Percentiles rank a stretch among this genome's conserved stretches.
phyloP scores from a whole-genome alignment of 2,329 filamentous ascomycete species.

The Nemania bipapillata region DNA sequence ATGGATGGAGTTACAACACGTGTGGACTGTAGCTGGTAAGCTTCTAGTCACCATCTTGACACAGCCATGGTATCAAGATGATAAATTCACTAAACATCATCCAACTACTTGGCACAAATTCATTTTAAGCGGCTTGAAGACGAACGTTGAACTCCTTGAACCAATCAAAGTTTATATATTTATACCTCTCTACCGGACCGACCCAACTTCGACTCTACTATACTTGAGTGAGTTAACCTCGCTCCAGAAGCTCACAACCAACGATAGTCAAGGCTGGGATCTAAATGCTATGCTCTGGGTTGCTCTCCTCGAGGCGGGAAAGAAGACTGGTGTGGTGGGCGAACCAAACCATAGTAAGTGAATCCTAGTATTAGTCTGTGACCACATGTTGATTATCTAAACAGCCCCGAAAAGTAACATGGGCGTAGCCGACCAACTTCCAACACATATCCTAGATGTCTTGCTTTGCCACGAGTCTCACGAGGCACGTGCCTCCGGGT shows the following conservation, averaged over 20 bases:
- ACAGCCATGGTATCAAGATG: slow-evolving; percentile 54
- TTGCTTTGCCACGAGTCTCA: slow-evolving; percentile 68
- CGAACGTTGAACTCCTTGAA: slow-evolving; percentile 66
- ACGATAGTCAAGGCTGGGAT: slow-evolving; percentile 60
- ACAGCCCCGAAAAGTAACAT: slow-evolving; percentile 43
- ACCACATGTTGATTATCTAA: slow-evolving; percentile 26
- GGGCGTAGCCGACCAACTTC: slow-evolving; percentile 51
- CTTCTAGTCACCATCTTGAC: slow-evolving; percentile 69
- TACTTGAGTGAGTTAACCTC: slow-evolving; percentile 70
- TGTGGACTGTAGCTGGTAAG: slow-evolving; percentile 70
- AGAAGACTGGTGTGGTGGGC: slow-evolving; percentile 75
- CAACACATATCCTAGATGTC: slow-evolving; percentile 60
- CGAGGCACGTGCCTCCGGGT: slow-evolving; percentile 78
- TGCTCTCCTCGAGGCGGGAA: slow-evolving; percentile 75
- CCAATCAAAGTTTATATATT: slow-evolving; percentile 73
- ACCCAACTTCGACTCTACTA: slow-evolving; percentile 62
- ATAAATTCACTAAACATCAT: slow-evolving; percentile 50
- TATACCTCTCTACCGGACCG: slow-evolving; percentile 69
- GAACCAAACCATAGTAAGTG: slow-evolving; percentile 65
- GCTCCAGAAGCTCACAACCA: slow-evolving; percentile 59
- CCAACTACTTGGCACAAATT: slow-evolving; percentile 66
- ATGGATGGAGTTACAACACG: slow-evolving; percentile 67
- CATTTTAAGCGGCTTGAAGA: slow-evolving; percentile 62
- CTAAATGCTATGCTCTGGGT: slow-evolving; percentile 70
- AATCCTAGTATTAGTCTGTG: slow-evolving; percentile 27